Percentiles rank a stretch among this genome's conserved stretches.
phyloP scores from a whole-genome alignment of 2,329 filamentous ascomycete genomes.

The Cercospora zeina region DNA sequence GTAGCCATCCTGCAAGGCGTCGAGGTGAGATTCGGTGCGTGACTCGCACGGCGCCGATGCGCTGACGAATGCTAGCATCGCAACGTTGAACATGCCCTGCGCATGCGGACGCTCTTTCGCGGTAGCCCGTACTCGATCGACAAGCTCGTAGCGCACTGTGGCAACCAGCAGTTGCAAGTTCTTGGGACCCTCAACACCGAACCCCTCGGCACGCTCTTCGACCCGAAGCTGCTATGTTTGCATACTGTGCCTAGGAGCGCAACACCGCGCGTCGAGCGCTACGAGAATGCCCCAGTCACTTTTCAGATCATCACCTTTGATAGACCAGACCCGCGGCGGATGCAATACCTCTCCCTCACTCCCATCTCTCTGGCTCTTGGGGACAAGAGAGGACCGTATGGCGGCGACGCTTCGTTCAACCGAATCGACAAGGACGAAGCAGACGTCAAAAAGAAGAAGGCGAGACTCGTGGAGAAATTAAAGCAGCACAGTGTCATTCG shows the following conservation, averaged over 20 bases:
- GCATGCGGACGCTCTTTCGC: constrained; percentile 77
- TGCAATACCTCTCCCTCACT: constrained; percentile 93
- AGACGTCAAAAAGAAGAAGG: constrained; percentile 61
- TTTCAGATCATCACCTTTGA: constrained; percentile 90
- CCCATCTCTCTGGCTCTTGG: constrained; percentile 85
- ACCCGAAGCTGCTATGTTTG: constrained; percentile 68
- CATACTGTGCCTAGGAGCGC: constrained; percentile 53
- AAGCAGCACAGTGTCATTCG: constrained; percentile 82
- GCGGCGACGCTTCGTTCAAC: constrained; percentile 46
- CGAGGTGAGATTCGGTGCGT: constrained; percentile 61
- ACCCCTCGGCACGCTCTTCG: constrained; percentile 53
- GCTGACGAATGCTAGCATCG: constrained; percentile 56
- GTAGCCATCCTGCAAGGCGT: constrained; percentile 87
- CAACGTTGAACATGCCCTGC: constrained; percentile 84
- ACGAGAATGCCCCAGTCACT: constrained; percentile 63
- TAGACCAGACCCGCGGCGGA: constrained; percentile 76
- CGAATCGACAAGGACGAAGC: constrained; percentile 73
- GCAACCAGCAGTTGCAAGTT: constrained; percentile 78
- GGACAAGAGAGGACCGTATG: constrained; percentile 59
- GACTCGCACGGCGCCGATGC: not conserved
- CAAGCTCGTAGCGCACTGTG: constrained; percentile 82
- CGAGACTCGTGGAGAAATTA: constrained; percentile 77
- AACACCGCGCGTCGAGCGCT: constrained; percentile 73
- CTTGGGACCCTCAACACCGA: constrained; percentile 75
- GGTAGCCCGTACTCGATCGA: constrained; percentile 76